A percentile compares a stretch with the other conserved stretches of the same genome.
These are phyloP conservation scores for Myriosclerotinia curreyana DNA, from an alignment of 2,329 filamentous ascomycete species.

Conservation along the genomic window DNA sequence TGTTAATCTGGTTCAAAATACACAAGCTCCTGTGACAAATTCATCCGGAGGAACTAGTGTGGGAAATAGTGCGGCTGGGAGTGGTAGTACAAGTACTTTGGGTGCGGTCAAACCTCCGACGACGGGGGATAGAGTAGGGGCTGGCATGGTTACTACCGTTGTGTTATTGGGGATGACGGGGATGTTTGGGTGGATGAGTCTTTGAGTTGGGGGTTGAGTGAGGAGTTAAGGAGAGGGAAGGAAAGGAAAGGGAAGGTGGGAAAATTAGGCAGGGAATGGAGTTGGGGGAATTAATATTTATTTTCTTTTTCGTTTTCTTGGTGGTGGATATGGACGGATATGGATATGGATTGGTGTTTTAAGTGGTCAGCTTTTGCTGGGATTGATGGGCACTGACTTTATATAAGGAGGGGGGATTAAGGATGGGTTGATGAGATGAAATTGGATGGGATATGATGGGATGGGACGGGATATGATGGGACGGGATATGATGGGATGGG, in stretches of 20 bases:
- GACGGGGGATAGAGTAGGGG: constrained; percentile 43
- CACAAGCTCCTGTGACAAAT: constrained; percentile 36
- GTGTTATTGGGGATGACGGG: constrained; percentile 34
- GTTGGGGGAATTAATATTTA: constrained; percentile 11
- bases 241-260: neutral
- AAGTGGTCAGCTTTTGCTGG: too few species aligned
- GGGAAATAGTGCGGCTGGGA: constrained; percentile 33
- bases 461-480: too few species aligned
- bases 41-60: constrained; percentile 42
- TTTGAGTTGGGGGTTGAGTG: constrained; percentile 22
- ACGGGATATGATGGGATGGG: too few species aligned
- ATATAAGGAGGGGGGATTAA: neutral
- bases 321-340: neutral
- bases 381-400: neutral
- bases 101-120: constrained; percentile 36
- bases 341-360: neutral
- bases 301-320: neutral
- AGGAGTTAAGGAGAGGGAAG: constrained; percentile 18
- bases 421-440: neutral
- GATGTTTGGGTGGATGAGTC: constrained; percentile 42
- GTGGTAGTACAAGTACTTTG: constrained; percentile 24
- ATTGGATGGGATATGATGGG: too few species aligned
- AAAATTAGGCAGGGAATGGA: neutral
- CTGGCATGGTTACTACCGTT: constrained; percentile 44
- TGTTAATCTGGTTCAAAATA: constrained; percentile 40